Evolutionary conservation across 768 basidiomycete species (phyloP).

Genomic region (Vararia minispora): DNA sequence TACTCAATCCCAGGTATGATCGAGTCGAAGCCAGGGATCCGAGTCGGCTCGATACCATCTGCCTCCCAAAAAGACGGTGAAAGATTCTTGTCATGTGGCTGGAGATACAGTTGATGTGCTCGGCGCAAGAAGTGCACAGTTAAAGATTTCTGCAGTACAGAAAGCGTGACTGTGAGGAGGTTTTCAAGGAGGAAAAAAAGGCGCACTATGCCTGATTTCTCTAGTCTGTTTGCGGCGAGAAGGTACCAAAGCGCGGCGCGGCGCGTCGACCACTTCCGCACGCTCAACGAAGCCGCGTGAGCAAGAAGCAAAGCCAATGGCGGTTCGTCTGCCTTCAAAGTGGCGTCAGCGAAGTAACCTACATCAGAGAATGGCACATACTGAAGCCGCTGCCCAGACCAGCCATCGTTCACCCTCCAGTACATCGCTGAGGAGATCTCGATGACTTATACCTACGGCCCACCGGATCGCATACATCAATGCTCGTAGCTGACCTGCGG

Average conservation of each 20-base stretch:
- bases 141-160: constrained; percentile 60
- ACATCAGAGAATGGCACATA: constrained; percentile 26
- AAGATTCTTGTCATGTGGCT: constrained; percentile 39
- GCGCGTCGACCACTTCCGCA: constrained; percentile 41
- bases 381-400: constrained; percentile 75
- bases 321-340: constrained; percentile 66
- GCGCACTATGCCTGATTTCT: constrained; percentile 78
- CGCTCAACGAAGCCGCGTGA: constrained; percentile 66
- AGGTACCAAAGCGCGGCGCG: constrained; percentile 75
- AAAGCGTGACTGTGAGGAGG: background rate
- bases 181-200: background rate
- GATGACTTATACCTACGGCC: constrained; percentile 50
- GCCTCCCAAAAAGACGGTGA: constrained; percentile 79
- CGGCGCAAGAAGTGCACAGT: constrained; percentile 73
- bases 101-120: constrained; percentile 53
- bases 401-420: constrained; percentile 80
- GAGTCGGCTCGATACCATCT: constrained; percentile 36
- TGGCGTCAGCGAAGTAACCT: constrained; percentile 7
- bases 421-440: constrained; percentile 44
- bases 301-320: constrained; percentile 70
- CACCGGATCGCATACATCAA: constrained; percentile 64
- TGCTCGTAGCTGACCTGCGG: constrained; percentile 57
- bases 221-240: constrained; percentile 61
- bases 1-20: constrained; percentile 69
- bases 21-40: constrained; percentile 41